phyloP scores from a whole-genome alignment of 306 rosid genomes.

The Corylus avellana region DNA sequence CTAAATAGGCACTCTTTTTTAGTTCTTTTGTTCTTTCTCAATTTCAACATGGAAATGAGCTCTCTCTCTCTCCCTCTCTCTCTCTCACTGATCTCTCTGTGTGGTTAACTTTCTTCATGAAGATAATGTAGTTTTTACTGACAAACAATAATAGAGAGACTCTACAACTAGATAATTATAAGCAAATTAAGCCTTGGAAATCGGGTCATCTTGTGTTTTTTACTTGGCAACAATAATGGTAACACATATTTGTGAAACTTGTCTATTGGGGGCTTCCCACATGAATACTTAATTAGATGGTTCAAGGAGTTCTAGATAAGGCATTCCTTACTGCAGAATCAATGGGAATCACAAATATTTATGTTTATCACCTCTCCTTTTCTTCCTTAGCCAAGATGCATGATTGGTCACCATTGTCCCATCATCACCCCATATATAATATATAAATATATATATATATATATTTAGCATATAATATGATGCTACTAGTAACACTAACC shows the following conservation, averaged over 20 bases:
- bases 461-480: no score
- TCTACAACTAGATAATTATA: slow-evolving; percentile 24
- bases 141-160: slow-evolving; percentile 29
- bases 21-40: background rate
- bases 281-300: slow-evolving; percentile 26
- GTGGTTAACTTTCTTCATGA: slow-evolving; percentile 15
- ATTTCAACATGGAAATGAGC: slow-evolving; percentile 27
- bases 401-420: background rate
- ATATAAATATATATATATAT: no score
- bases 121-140: slow-evolving; percentile 37
- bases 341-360: background rate
- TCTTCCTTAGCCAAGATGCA: background rate
- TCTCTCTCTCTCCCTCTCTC: slow-evolving; percentile 1
- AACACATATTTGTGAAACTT: slow-evolving; percentile 29
- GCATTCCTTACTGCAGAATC: background rate
- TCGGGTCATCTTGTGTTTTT: slow-evolving; percentile 38
- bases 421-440: background rate
- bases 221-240: slow-evolving; percentile 48
- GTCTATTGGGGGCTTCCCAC: slow-evolving; percentile 32
- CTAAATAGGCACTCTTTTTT: slow-evolving; percentile 25
- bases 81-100: background rate
- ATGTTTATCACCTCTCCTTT: background rate
- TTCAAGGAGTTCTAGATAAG: slow-evolving; percentile 26
- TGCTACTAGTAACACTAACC: background rate
- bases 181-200: slow-evolving; percentile 30